A percentile compares a stretch with the other conserved stretches of the same genome.
Evolutionary conservation across 768 basidiomycete species (phyloP).

Genomic region (Lyophyllum atratum): DNA sequence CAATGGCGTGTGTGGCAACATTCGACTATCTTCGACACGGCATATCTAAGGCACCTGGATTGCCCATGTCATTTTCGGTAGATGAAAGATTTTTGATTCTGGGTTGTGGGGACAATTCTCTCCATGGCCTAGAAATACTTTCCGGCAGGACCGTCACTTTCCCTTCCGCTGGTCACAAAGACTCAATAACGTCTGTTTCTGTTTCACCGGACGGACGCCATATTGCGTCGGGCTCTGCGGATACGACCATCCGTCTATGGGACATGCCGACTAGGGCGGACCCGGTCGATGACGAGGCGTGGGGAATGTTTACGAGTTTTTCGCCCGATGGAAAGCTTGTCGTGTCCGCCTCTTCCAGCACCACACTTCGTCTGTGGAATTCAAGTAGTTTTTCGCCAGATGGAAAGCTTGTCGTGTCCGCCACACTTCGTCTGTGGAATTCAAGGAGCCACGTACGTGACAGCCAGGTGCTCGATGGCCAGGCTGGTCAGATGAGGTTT

Average conservation of each 20-base stretch:
- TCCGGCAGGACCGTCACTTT: neutral
- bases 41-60: neutral
- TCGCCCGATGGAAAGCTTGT: neutral
- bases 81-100: neutral
- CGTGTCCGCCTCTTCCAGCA: neutral
- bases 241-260: conserved; percentile 28
- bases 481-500: neutral
- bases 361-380: conserved; percentile 1
- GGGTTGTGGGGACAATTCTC: neutral
- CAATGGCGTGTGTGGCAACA: neutral
- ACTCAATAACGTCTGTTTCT: conserved; percentile 10
- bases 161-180: conserved; percentile 12
- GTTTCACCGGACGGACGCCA: conserved; percentile 24
- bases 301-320: neutral
- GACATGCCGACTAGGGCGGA: conserved; percentile 9
- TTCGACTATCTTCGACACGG: neutral
- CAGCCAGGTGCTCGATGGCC: neutral
- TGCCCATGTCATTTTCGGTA: neutral
- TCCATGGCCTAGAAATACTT: neutral
- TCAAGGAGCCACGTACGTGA: neutral
- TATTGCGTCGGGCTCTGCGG: conserved; percentile 24
- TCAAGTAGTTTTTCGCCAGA: neutral
- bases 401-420: neutral
- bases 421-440: conserved; percentile 1
- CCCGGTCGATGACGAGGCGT: neutral